Conservation (phyloP, 1,284 basidiomycete genomes). For the Schizophyllum commune region DNA sequence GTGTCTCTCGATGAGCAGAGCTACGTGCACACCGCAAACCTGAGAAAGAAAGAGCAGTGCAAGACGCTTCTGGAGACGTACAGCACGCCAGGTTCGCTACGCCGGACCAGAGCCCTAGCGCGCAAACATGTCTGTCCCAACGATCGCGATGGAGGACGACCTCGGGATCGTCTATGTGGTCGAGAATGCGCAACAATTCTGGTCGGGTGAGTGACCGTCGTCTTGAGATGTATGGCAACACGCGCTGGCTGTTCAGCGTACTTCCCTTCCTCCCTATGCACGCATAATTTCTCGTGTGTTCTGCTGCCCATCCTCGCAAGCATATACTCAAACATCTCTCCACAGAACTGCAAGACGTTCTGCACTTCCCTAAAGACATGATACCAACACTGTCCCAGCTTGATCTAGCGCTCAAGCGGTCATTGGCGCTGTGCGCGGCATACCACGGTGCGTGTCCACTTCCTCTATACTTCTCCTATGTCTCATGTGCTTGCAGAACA, state of each 20-base stretch:
- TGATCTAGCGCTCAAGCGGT: slow-evolving; percentile 72
- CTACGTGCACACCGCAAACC: background rate
- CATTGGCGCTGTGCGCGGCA: slow-evolving; percentile 68
- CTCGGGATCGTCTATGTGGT: slow-evolving; percentile 75
- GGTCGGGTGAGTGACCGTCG: slow-evolving; percentile 56
- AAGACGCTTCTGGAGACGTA: background rate
- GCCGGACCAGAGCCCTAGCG: background rate
- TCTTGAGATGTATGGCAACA: background rate
- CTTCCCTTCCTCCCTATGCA: background rate
- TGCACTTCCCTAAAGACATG: slow-evolving; percentile 54
- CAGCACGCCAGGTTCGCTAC: background rate
- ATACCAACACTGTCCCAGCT: slow-evolving; percentile 61
- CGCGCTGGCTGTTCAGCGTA: background rate
- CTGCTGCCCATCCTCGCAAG: slow-evolving; percentile 1
- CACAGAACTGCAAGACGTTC: slow-evolving; percentile 79
- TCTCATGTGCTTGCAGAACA: slow-evolving; percentile 42
- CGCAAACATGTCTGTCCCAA: slow-evolving; percentile 6
- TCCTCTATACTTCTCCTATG: slow-evolving; percentile 6
- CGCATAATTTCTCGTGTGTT: background rate
- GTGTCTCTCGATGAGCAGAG: background rate
- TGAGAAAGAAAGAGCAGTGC: background rate
- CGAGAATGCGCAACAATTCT: slow-evolving; percentile 76
- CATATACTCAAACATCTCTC: slow-evolving; percentile 6
- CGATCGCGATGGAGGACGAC: slow-evolving; percentile 34
- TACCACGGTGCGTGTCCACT: slow-evolving; percentile 67